These are phyloP conservation scores for Cyanodermella asteris DNA, from an alignment of 2,329 filamentous ascomycete genomes.

Conservation along the genomic window DNA sequence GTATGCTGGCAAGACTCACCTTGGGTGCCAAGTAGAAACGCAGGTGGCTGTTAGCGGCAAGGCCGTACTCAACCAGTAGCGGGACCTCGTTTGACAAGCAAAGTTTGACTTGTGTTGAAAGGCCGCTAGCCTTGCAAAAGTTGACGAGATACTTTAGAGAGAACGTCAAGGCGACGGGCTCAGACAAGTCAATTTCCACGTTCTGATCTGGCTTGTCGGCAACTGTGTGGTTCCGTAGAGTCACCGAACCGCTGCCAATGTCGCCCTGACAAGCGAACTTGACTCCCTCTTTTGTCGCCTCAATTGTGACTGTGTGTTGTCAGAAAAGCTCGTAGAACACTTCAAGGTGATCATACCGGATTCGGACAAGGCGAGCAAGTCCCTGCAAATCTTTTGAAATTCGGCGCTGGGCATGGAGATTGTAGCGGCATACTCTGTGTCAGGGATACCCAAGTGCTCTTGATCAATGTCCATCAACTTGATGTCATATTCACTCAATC, in stretches of 20 bases:
- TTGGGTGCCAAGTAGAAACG: conserved; percentile 97
- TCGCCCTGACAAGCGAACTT: conserved; percentile 88
- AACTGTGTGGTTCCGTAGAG: conserved; percentile 68
- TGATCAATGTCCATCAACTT: conserved; percentile 99
- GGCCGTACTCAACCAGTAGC: conserved; percentile 74
- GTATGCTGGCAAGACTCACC: conserved; percentile 31
- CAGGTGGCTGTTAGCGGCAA: conserved; percentile 67
- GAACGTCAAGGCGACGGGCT: conserved; percentile 87
- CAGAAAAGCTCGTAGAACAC: background rate
- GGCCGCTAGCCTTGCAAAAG: conserved; percentile 91
- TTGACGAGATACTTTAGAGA: conserved; percentile 98
- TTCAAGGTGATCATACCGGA: conserved; percentile 41
- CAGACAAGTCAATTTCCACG: conserved; percentile 72
- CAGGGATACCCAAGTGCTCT: conserved; percentile 94
- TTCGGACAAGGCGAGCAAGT: conserved; percentile 80
- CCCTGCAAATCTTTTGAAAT: conserved; percentile 87
- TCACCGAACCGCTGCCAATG: conserved; percentile 88
- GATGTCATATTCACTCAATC: conserved; percentile 96
- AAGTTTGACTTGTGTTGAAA: conserved; percentile 68
- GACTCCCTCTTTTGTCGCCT: conserved; percentile 90
- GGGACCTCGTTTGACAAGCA: conserved; percentile 93
- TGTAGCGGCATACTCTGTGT: conserved; percentile 92
- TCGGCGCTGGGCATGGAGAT: conserved; percentile 73
- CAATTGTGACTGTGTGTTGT: conserved; percentile 52
- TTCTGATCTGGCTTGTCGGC: conserved; percentile 74